These are phyloP conservation scores for Lactifluus rugatus DNA, from an alignment of 768 basidiomycete genomes.

Conservation along the genomic window DNA sequence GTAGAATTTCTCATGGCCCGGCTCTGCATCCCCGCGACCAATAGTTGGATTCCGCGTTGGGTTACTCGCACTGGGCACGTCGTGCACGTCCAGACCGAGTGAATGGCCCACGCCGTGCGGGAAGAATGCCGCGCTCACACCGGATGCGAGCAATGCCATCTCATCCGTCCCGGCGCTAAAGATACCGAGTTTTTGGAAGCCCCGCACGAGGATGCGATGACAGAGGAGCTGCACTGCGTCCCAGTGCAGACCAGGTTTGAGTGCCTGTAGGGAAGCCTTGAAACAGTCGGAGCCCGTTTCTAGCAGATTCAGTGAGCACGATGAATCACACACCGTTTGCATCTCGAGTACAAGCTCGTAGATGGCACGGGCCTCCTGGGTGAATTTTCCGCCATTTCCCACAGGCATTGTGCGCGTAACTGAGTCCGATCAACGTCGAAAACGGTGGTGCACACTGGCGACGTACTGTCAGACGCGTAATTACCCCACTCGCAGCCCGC, in stretches of 20 bases:
- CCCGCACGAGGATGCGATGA: slow-evolving; percentile 71
- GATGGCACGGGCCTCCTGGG: slow-evolving; percentile 67
- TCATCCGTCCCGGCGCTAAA: slow-evolving; percentile 62
- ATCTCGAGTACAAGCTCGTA: slow-evolving; percentile 84
- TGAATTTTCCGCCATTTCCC: slow-evolving; percentile 90
- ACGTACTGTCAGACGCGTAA: slow-evolving; percentile 55
- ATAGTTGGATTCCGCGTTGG: slow-evolving; percentile 51
- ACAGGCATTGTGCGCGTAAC: slow-evolving; percentile 76
- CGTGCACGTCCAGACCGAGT: slow-evolving; percentile 90
- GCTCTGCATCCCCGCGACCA: slow-evolving; percentile 21
- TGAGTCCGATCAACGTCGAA: slow-evolving; percentile 25
- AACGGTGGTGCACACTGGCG: not conserved
- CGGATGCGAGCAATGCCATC: slow-evolving; percentile 63
- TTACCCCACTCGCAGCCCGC: slow-evolving; percentile 86
- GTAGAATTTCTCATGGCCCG: slow-evolving; percentile 57
- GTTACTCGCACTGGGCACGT: slow-evolving; percentile 75
- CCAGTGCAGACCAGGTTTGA: slow-evolving; percentile 81
- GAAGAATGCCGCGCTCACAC: slow-evolving; percentile 80
- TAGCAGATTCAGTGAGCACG: not conserved
- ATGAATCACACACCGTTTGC: slow-evolving; percentile 54
- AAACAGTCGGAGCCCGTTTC: not conserved
- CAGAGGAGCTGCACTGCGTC: slow-evolving; percentile 78
- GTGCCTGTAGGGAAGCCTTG: slow-evolving; percentile 57
- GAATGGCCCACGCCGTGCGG: slow-evolving; percentile 91
- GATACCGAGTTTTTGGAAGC: slow-evolving; percentile 78